phyloP scores from a whole-genome alignment of 1,284 basidiomycete species.

The Malassezia furfur region DNA sequence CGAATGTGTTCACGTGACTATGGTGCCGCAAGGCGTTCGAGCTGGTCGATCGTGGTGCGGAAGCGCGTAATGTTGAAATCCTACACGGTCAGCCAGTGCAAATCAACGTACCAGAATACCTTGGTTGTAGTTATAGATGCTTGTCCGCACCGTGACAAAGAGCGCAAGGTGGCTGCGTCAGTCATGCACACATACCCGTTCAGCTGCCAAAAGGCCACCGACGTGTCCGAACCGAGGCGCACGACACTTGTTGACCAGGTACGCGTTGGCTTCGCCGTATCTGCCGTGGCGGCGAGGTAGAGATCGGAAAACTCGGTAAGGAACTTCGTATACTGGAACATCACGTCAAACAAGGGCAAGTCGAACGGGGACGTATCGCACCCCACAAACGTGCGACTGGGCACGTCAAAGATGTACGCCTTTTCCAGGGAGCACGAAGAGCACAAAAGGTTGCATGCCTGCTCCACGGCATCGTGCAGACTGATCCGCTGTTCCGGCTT shows the following conservation, averaged over 20 bases:
- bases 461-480: slow-evolving; percentile 28
- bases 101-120: slow-evolving; percentile 56
- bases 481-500: background rate
- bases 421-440: slow-evolving; percentile 78
- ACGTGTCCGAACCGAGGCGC: slow-evolving; percentile 62
- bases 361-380: slow-evolving; percentile 89
- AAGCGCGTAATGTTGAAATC: slow-evolving; percentile 91
- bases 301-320: slow-evolving; percentile 73
- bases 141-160: slow-evolving; percentile 68
- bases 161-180: slow-evolving; percentile 56
- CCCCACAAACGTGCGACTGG: slow-evolving; percentile 75
- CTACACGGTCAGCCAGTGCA: background rate
- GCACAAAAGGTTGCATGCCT: slow-evolving; percentile 28
- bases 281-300: slow-evolving; percentile 62
- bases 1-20: slow-evolving; percentile 3
- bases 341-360: slow-evolving; percentile 72
- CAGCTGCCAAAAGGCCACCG: slow-evolving; percentile 75
- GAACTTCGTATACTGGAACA: slow-evolving; percentile 81
- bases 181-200: slow-evolving; percentile 51
- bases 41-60: slow-evolving; percentile 52
- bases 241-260: slow-evolving; percentile 44
- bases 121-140: slow-evolving; percentile 65
- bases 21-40: slow-evolving; percentile 29
- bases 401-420: slow-evolving; percentile 81
- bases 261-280: background rate